phyloP scores from a whole-genome alignment of 768 basidiomycete species.

The Bullera alba region DNA sequence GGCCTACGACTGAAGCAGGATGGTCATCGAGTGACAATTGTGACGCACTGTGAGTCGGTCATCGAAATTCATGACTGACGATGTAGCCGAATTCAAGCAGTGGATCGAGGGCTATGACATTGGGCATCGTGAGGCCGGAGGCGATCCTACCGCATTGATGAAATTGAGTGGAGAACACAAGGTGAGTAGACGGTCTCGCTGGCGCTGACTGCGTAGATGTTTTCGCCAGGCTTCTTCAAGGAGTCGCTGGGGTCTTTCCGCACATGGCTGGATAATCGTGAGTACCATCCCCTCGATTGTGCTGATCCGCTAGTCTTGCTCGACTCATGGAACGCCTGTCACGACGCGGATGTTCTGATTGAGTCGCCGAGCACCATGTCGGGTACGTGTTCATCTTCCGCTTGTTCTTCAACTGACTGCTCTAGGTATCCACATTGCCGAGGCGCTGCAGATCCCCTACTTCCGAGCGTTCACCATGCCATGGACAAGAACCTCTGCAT shows the following conservation, averaged over 20 bases:
- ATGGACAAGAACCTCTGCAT: slow-evolving; percentile 51
- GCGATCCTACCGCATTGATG: slow-evolving; percentile 65
- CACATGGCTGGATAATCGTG: slow-evolving; percentile 60
- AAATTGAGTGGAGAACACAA: slow-evolving; percentile 54
- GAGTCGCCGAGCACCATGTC: slow-evolving; percentile 66
- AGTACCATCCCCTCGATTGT: slow-evolving; percentile 25
- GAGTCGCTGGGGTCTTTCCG: slow-evolving; percentile 59
- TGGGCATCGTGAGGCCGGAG: slow-evolving; percentile 58
- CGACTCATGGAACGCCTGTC: slow-evolving; percentile 60
- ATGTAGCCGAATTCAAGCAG: slow-evolving; percentile 48
- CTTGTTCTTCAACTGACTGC: too few relatives aligned
- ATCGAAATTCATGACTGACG: not conserved
- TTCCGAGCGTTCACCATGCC: slow-evolving; percentile 50
- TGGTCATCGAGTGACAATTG: slow-evolving; percentile 52
- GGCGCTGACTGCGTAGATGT: slow-evolving; percentile 51
- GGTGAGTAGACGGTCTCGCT: slow-evolving; percentile 13
- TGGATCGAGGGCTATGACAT: slow-evolving; percentile 62
- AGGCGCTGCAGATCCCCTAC: slow-evolving; percentile 61
- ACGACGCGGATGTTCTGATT: slow-evolving; percentile 60
- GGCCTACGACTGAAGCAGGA: slow-evolving; percentile 48
- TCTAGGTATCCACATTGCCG: slow-evolving; percentile 66
- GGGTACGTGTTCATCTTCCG: too few relatives aligned
- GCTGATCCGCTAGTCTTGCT: slow-evolving; percentile 50
- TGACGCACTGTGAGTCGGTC: slow-evolving; percentile 49
- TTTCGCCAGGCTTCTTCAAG: slow-evolving; percentile 65